These are phyloP conservation scores for Tripterygium wilfordii DNA, from an alignment of 177 flowering plant genomes.

Conservation along the genomic window DNA sequence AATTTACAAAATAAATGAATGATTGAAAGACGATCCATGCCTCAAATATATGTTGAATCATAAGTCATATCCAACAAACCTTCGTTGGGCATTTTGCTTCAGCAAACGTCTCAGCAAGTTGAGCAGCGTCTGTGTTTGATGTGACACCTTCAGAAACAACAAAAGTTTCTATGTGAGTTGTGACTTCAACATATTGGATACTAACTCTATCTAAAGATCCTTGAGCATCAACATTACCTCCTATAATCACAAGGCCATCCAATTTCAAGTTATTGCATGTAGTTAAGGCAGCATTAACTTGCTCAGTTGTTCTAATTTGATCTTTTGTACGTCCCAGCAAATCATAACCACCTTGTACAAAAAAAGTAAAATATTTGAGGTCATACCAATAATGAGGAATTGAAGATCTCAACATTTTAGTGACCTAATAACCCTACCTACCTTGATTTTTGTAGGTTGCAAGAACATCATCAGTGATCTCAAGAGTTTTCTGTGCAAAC, in stretches of 20 bases:
- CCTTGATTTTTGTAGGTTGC: constrained; percentile 95
- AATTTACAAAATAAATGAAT: no score
- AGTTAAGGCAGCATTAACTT: constrained; percentile 82
- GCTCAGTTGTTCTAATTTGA: constrained; percentile 97
- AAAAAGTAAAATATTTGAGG: neutral
- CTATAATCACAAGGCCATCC: constrained; percentile 96
- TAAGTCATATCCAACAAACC: constrained; percentile 31
- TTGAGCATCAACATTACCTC: constrained; percentile 44
- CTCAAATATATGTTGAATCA: no score
- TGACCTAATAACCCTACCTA: constrained; percentile 12
- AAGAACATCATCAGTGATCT: constrained; percentile 80
- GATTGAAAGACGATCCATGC: no score
- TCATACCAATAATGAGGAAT: neutral
- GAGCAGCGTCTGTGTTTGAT: constrained; percentile 98
- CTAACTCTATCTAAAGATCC: neutral
- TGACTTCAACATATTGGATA: neutral
- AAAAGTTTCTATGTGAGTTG: constrained; percentile 8
- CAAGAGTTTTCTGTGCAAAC: constrained; percentile 88
- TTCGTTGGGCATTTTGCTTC: constrained; percentile 86
- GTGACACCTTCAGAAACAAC: constrained; percentile 68
- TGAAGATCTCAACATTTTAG: neutral
- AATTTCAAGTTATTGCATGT: constrained; percentile 79
- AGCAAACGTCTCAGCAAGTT: constrained; percentile 96
- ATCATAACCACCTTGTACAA: constrained; percentile 89
- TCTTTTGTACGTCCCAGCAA: constrained; percentile 91